Base-by-base conservation (phyloP, 2,329 filamentous ascomycete species). In the Aspergillus aculeatus region DNA sequence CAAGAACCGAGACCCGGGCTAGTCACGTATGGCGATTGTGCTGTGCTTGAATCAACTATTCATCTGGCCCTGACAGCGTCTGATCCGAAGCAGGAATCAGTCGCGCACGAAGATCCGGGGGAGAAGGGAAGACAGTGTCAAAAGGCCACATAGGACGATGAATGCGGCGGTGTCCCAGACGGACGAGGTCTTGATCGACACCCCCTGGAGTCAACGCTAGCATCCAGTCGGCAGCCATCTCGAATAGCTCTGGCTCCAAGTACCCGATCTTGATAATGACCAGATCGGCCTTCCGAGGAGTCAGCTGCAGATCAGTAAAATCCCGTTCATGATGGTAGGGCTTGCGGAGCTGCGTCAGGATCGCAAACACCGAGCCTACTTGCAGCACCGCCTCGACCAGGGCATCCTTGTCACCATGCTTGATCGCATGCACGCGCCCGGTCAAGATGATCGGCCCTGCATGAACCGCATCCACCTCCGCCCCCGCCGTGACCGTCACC, bases 191-290 rank as follows among this genome's bases (percentile, higher is more conserved):
- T 66, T 84, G 82, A 64, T 84, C 81, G 10, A 84, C 82, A 9
- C 82, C 82, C 0, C 82, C 82, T 0, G 82, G 82, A 0, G 82
- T 84, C 16, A 84, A 71, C 0, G 74, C 82, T 1, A 84, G 74
- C 78, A 84, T 83, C 82, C 82, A 84, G 56, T 80, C 81, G 7
- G 73, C 73, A 0, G 82, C 78, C 82, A 84, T 84, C 54, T 78
- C 77, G 60, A 82, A 83, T 4, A 84, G 70, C 64, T 84, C 78
- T 3, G 82, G 82, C 65, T 84, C 82, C 1, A 85, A 69, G 58
- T 84, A 85, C 16, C 82, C 82, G 49, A 84, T 84, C 68, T 84
- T 84, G 24, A 84, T 81, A 48, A 84, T 78, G 0, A 84, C 81
- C 23, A 84, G 77, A 62, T 82, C 80, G 0, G 78, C 77, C 4